Evolutionary conservation across 129 eudicot species (phyloP).

Genomic region (Helianthus annuus): HanXRQr2.0-SUNRISE NC_035444.2:26660065-26660564

Average conservation of each 20-base stretch:
- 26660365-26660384: conserved; percentile 28
- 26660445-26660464: conserved; percentile 23
- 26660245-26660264: conserved; percentile 29
- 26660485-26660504: not conserved
- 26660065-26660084: conserved; percentile 37
- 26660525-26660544: conserved; percentile 34
- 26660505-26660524: conserved; percentile 26
- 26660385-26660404: conserved; percentile 30
- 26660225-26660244: conserved; percentile 29
- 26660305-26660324: conserved; percentile 37
- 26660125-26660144: conserved; percentile 38
- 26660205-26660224: conserved; percentile 33
- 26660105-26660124: conserved; percentile 43
- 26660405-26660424: conserved; percentile 29
- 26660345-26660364: conserved; percentile 30
- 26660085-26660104: conserved; percentile 33
- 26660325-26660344: conserved; percentile 34
- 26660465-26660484: conserved; percentile 26
- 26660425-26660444: conserved; percentile 9
- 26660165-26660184: conserved; percentile 46
- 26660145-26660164: conserved; percentile 37
- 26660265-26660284: conserved; percentile 46
- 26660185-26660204: conserved; percentile 39
- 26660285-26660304: conserved; percentile 45
- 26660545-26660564: conserved; percentile 7